A percentile compares a stretch with the other conserved stretches of the same genome.
phyloP scores from a whole-genome alignment of 2,329 filamentous ascomycete genomes.

The Thermoascus crustaceus region DNA sequence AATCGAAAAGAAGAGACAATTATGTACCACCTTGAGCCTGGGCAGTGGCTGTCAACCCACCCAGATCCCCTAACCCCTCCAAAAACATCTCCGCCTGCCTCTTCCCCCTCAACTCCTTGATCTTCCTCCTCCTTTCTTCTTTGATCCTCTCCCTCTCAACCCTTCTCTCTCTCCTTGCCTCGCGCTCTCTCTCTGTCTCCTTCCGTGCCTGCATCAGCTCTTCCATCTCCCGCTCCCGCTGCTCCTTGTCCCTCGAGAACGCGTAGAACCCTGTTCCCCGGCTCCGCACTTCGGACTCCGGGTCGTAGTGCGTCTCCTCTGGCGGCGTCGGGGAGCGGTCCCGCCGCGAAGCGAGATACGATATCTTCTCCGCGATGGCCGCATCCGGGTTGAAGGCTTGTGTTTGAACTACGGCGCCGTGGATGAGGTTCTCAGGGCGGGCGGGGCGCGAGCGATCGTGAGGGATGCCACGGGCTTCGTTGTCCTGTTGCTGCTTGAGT shows the following conservation, averaged over 20 bases:
- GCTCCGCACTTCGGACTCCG: constrained; percentile 69
- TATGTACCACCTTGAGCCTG: too few species aligned
- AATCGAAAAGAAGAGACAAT: too few species aligned
- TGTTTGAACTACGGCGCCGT: constrained; percentile 76
- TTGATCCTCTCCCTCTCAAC: constrained; percentile 54
- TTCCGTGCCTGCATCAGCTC: constrained; percentile 58
- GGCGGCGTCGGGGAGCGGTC: constrained; percentile 76
- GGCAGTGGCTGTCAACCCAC: constrained; percentile 15
- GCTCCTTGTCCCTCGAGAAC: constrained; percentile 69
- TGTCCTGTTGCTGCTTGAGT: constrained; percentile 28
- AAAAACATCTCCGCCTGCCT: constrained; percentile 67
- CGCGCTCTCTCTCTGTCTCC: constrained; percentile 59
- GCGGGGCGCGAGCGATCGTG: constrained; percentile 37
- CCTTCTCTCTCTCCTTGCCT: constrained; percentile 48
- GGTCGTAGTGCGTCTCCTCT: constrained; percentile 75
- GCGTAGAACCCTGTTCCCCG: constrained; percentile 89
- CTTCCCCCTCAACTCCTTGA: constrained; percentile 49
- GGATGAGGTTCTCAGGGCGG: constrained; percentile 62
- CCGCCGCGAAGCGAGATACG: constrained; percentile 64
- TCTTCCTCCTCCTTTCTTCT: constrained; percentile 46
- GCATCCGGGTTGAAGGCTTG: constrained; percentile 74
- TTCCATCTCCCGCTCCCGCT: constrained; percentile 65
- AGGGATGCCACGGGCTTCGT: constrained; percentile 8
- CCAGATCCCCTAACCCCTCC: constrained; percentile 43
- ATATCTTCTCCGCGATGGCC: constrained; percentile 59